phyloP scores from a whole-genome alignment of 2,329 filamentous ascomycete species.

The Rutstroemia sydowiana region DNA sequence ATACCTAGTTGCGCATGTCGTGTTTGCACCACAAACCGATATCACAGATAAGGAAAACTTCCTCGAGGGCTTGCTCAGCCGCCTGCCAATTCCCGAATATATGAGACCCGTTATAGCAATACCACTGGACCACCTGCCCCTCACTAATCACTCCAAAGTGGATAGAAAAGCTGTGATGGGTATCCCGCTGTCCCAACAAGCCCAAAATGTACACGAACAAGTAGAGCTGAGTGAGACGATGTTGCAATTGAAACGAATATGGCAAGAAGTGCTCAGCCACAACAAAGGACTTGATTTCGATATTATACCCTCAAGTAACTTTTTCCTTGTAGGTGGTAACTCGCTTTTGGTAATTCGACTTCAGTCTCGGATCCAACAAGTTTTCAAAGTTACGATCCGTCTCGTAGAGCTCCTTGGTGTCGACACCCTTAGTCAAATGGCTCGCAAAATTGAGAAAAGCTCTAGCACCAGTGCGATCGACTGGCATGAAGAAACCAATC shows the following conservation, averaged over 20 bases:
- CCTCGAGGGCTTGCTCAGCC: neutral
- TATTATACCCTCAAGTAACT: constrained; percentile 13
- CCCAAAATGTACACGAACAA: neutral
- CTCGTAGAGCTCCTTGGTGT: constrained; percentile 22
- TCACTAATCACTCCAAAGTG: neutral
- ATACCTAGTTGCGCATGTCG: neutral
- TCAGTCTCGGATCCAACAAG: constrained; percentile 21
- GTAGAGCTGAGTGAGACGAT: neutral
- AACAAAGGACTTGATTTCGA: neutral
- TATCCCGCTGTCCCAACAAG: neutral
- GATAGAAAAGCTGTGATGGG: neutral
- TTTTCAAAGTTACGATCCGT: constrained; percentile 17
- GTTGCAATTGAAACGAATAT: neutral
- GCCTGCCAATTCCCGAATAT: neutral
- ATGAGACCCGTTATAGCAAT: neutral
- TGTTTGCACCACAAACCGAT: neutral
- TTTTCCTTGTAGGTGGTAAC: constrained; percentile 33
- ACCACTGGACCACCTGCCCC: neutral
- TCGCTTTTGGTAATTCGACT: constrained; percentile 30
- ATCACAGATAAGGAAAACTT: neutral
- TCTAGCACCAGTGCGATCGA: neutral
- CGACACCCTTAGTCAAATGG: constrained; percentile 22
- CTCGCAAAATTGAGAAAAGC: constrained; percentile 1
- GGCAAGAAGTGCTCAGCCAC: neutral
- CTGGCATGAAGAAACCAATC: neutral